These are phyloP conservation scores for Syzygium oleosum DNA, from an alignment of 345 rosid species.

Conservation along the genomic window DNA sequence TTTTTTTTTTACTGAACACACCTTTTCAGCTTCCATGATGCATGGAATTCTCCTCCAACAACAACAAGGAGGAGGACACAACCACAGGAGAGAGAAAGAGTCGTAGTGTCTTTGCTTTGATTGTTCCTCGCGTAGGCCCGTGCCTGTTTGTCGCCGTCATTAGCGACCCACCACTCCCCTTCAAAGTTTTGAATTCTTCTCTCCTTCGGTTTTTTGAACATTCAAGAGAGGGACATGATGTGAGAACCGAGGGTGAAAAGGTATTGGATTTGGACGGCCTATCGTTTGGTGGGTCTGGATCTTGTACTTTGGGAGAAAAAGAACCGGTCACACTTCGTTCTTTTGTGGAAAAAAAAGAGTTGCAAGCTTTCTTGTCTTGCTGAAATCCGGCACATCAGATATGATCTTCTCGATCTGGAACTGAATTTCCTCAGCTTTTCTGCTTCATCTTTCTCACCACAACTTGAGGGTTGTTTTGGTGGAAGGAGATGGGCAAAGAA, in stretches of 20 bases:
- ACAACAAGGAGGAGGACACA: not conserved
- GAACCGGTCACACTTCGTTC: not conserved
- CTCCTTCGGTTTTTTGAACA: not conserved
- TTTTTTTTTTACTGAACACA: not conserved
- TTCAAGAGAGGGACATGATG: not conserved
- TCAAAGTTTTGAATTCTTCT: constrained; percentile 1
- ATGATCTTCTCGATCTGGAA: not conserved
- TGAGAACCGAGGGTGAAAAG: not conserved
- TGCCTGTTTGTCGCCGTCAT: constrained; percentile 37
- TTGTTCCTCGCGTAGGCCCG: not conserved
- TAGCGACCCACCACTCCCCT: constrained; percentile 23
- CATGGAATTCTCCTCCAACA: constrained; percentile 1
- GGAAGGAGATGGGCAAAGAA: not conserved
- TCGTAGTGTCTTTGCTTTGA: not conserved
- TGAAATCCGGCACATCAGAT: not conserved
- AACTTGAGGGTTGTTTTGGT: not conserved
- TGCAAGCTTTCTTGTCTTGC: not conserved
- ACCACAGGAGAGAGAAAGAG: not conserved
- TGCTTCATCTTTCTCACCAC: not conserved
- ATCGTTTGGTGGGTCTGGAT: not conserved
- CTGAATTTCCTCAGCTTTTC: not conserved
- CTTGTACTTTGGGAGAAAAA: not conserved
- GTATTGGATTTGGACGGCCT: not conserved
- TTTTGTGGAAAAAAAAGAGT: not conserved
- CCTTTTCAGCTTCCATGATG: not conserved